Percentiles rank a stretch among this genome's conserved stretches.
phyloP scores from a whole-genome alignment of 2,329 filamentous ascomycete species.

The Cercospora sp. region DNA sequence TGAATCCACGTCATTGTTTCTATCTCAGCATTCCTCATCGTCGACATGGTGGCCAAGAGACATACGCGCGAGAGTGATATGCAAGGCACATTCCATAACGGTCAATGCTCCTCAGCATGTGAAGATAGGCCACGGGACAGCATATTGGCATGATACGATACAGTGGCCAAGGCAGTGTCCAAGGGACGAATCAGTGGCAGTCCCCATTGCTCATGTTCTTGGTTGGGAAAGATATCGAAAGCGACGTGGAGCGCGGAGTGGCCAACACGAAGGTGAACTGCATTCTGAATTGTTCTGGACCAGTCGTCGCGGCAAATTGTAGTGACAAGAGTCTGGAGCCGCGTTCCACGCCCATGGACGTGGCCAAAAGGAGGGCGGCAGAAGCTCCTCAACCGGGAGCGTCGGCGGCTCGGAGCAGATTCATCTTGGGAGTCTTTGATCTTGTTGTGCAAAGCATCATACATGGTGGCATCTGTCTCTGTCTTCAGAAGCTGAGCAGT shows the following conservation, averaged over 20 bases:
- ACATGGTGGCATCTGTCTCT: background rate
- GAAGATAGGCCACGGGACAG: background rate
- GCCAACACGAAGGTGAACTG: background rate
- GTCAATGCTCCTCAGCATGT: background rate
- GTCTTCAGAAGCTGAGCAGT: background rate
- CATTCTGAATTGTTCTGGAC: background rate
- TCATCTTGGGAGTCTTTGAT: background rate
- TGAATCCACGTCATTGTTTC: constrained; percentile 8
- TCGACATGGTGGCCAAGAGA: background rate
- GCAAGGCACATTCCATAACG: constrained; percentile 11
- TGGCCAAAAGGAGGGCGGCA: background rate
- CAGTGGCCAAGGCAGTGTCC: background rate
- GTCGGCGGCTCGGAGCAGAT: background rate
- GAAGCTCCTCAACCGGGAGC: background rate
- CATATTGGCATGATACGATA: background rate
- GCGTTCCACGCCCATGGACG: background rate
- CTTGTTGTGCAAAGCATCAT: background rate
- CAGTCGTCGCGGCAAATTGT: background rate
- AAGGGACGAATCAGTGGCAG: background rate
- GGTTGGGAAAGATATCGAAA: background rate
- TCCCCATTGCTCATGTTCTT: background rate
- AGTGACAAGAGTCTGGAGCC: background rate
- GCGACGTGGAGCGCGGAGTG: background rate
- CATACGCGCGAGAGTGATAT: background rate
- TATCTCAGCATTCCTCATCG: constrained; percentile 6